Percentiles rank a stretch among this genome's conserved stretches.
Conservation (phyloP, 2,329 filamentous ascomycete genomes). For the Aspergillus udagawae region DNA sequence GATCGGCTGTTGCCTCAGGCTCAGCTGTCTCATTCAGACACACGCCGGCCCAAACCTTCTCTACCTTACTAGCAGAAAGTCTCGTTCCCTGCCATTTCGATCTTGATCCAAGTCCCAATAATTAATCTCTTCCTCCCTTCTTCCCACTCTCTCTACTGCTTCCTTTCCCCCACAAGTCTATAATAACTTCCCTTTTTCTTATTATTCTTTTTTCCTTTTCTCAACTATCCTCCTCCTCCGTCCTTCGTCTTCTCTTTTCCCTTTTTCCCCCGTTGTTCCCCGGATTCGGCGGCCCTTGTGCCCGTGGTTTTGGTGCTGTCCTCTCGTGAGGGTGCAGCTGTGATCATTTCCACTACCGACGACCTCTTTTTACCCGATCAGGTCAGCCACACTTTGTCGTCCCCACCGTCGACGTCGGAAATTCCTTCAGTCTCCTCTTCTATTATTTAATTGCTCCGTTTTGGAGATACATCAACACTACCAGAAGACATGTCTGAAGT, state of each 20-base stretch:
- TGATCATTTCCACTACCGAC: slow-evolving; percentile 25
- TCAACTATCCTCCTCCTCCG: slow-evolving; percentile 6
- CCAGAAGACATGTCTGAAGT: slow-evolving; percentile 81
- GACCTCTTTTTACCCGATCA: slow-evolving; percentile 24
- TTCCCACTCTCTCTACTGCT: slow-evolving; percentile 14
- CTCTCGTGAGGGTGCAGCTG: slow-evolving; percentile 38
- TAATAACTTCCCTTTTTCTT: slow-evolving; percentile 6
- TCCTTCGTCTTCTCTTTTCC: slow-evolving; percentile 14
- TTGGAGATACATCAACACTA: slow-evolving; percentile 27
- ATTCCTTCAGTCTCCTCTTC: slow-evolving; percentile 22
- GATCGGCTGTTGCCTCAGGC: background rate
- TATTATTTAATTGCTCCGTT: slow-evolving; percentile 26
- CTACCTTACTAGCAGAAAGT: slow-evolving; percentile 1
- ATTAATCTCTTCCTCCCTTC: slow-evolving; percentile 9
- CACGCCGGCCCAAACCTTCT: slow-evolving; percentile 8
- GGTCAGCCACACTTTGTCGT: slow-evolving; percentile 27
- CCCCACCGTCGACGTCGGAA: slow-evolving; percentile 24
- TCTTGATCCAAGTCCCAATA: slow-evolving; percentile 7
- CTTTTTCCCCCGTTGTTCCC: slow-evolving; percentile 16
- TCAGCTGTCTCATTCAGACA: background rate
- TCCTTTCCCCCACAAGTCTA: slow-evolving; percentile 5
- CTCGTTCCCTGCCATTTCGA: slow-evolving; percentile 11
- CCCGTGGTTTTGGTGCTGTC: slow-evolving; percentile 35
- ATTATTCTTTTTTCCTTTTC: slow-evolving; percentile 9
- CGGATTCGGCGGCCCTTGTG: slow-evolving; percentile 26